Percentiles rank a stretch among this genome's conserved stretches.
These are phyloP conservation scores for Aschersonia sp. DNA, from an alignment of 2,329 filamentous ascomycete genomes.

Conservation along the genomic window DNA sequence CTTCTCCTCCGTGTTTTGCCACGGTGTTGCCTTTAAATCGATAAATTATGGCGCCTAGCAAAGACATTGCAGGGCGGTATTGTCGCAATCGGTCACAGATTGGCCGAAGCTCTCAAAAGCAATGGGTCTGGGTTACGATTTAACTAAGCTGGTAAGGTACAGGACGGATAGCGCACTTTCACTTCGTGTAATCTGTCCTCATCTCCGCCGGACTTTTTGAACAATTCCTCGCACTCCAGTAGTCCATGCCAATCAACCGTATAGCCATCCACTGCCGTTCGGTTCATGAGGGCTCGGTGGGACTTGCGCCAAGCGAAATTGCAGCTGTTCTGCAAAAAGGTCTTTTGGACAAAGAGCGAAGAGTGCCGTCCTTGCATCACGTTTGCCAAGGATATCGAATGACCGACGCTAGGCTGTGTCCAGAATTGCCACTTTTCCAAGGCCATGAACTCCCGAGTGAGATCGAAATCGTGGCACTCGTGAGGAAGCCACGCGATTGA, in stretches of 20 bases:
- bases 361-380: slow-evolving; percentile 2
- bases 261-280: slow-evolving; percentile 1
- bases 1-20: no score
- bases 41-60: no score
- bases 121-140: no score
- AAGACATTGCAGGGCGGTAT: no score
- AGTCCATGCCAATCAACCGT: slow-evolving; percentile 1
- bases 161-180: slow-evolving; percentile 1
- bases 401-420: not conserved
- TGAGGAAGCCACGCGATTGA: slow-evolving; percentile 2
- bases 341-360: not conserved
- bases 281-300: slow-evolving; percentile 2
- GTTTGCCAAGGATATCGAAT: slow-evolving; percentile 1
- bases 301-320: slow-evolving; percentile 3
- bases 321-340: slow-evolving; percentile 1
- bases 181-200: not conserved
- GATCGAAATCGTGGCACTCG: slow-evolving; percentile 2
- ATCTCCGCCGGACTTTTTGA: not conserved
- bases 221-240: slow-evolving; percentile 1
- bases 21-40: no score
- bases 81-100: no score
- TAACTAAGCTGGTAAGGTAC: not conserved
- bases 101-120: no score
- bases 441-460: slow-evolving; percentile 1
- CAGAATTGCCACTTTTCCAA: not conserved